Conservation (phyloP, 2,329 filamentous ascomycete genomes). For the Trichoderma breve region DNA sequence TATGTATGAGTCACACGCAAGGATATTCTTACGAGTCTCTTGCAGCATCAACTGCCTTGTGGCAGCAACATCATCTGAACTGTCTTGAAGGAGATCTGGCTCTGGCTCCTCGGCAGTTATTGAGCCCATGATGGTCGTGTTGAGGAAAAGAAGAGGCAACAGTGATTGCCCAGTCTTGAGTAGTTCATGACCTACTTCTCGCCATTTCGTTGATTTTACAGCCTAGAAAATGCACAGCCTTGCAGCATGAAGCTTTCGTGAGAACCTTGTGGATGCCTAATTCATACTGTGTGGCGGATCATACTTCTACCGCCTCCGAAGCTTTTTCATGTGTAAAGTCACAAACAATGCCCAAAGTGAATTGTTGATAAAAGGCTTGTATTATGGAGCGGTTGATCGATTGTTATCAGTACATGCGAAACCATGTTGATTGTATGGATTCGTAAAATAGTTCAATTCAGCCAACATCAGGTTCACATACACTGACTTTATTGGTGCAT, state of each 20-base stretch:
- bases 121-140: neutral
- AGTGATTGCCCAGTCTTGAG: neutral
- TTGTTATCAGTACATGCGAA: neutral
- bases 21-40: constrained; percentile 16
- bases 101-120: neutral
- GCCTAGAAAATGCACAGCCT: neutral
- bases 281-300: constrained; percentile 16
- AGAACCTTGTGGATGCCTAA: constrained; percentile 6
- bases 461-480: neutral
- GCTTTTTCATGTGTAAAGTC: neutral
- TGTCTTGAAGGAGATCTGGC: neutral
- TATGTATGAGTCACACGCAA: constrained; percentile 16
- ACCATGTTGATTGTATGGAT: neutral
- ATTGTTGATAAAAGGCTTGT: too few species aligned
- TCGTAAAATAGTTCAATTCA: neutral
- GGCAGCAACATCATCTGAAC: neutral
- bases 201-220: neutral
- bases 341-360: too few species aligned
- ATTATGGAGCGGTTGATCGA: neutral
- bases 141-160: neutral
- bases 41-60: constrained; percentile 19
- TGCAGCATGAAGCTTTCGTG: neutral
- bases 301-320: constrained; percentile 7
- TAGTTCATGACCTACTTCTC: neutral
- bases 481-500: neutral